phyloP scores from a whole-genome alignment of 2,329 filamentous ascomycete species.

The Trichoderma lentiforme region DNA sequence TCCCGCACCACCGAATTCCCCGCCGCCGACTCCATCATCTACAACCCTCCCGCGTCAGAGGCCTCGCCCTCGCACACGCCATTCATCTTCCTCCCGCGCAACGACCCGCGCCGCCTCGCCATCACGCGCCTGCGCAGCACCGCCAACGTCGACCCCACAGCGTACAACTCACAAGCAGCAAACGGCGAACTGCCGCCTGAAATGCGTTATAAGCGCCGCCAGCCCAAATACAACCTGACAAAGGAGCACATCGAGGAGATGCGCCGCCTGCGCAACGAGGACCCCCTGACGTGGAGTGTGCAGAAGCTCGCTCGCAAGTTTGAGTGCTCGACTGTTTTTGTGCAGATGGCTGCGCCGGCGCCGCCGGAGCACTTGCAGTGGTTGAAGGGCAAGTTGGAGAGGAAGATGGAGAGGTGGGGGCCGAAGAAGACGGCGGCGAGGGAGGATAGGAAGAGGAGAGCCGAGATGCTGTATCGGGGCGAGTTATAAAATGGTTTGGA shows the following conservation, averaged over 20 bases:
- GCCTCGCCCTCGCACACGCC: slow-evolving; percentile 63
- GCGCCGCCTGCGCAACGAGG: slow-evolving; percentile 48
- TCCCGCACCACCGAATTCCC: slow-evolving; percentile 32
- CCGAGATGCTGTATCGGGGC: slow-evolving; percentile 49
- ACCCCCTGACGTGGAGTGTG: slow-evolving; percentile 56
- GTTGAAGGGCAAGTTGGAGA: slow-evolving; percentile 44
- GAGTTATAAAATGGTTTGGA: slow-evolving; percentile 41
- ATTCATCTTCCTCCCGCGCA: slow-evolving; percentile 60
- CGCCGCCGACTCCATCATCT: slow-evolving; percentile 45
- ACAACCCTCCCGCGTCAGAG: slow-evolving; percentile 54
- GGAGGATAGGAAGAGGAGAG: slow-evolving; percentile 53
- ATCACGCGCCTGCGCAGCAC: slow-evolving; percentile 42
- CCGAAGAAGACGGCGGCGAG: slow-evolving; percentile 51
- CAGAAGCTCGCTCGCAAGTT: slow-evolving; percentile 51
- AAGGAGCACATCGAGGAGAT: slow-evolving; percentile 58
- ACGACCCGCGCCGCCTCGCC: slow-evolving; percentile 51
- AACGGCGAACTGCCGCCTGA: slow-evolving; percentile 33
- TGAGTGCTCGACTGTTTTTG: slow-evolving; percentile 53
- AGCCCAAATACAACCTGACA: slow-evolving; percentile 50
- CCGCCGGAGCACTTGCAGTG: slow-evolving; percentile 45
- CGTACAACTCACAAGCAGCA: slow-evolving; percentile 19
- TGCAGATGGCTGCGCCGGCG: slow-evolving; percentile 56
- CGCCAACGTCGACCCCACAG: slow-evolving; percentile 25
- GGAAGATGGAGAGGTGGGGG: slow-evolving; percentile 55
- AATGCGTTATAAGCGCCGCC: slow-evolving; percentile 35